Base-by-base conservation (phyloP, 176 grass and related monocot genomes). In the Aegilops umbellulata region DNA sequence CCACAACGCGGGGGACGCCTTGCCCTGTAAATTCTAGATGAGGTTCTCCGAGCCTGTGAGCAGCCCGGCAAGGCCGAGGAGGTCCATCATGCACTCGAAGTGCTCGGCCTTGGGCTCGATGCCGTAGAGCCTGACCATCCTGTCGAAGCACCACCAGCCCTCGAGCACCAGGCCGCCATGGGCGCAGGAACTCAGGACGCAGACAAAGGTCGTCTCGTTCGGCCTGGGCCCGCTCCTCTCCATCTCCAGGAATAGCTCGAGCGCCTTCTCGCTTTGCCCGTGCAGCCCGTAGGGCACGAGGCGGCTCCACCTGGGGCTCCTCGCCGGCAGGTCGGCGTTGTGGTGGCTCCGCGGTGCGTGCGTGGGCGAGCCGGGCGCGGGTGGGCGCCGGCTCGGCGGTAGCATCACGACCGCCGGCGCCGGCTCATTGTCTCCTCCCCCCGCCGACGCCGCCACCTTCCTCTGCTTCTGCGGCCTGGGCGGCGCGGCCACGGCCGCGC, bases 61-160 rank as follows among this genome's bases (percentile, higher is more conserved):
- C 8, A 95, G 57, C 23, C 93, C 90, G n/a, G 88, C 90, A 11
- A 88, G 90, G 39, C 77, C 76, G 6, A 95, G 88, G 41, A 95
- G 86, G 42, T 95, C 93, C 88, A 95, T 84, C 90, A 95, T 89
- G 83, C 93, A 92, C 10, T 90, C 93, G 26, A 92, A 87, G 57
- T 95, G 93, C 60, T 92, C 90, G 4, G 27, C 49, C 58, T 87
- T 95, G 36, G 93, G 90, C 41, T 90, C 70, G 30, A 90, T 58
- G 47, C 42, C 61, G 8, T 95, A 87, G 7, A 53, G 31, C 60
- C 83, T 80, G 83, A 90, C 69, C 90, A 95, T 95, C 64, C 80
- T 87, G 51, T 92, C 88, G 2, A 95, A 95, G 80, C 90, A 95
- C 86, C 80, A 79, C 88, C 88, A 95, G 6, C 90, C 93, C 84